phyloP scores from a whole-genome alignment of 495 filamentous ascomycete genomes.

The Aspergillus mulundensis region DNA sequence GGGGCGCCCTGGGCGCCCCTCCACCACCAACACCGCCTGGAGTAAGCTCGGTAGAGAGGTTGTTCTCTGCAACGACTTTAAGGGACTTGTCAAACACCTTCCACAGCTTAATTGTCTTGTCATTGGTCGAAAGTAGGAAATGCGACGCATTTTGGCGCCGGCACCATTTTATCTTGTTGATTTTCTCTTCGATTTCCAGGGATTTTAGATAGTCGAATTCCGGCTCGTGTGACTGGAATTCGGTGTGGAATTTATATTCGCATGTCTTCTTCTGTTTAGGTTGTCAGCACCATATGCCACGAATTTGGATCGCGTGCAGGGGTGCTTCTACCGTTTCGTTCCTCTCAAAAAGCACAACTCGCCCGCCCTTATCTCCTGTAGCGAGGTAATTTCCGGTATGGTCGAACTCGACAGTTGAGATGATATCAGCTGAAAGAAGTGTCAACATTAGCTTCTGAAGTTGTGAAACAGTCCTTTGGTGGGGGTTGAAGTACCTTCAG shows the following conservation, averaged over 20 bases:
- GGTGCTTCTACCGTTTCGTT: conserved; percentile 76
- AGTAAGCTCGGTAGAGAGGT: conserved; percentile 90
- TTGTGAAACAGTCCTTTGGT: neutral
- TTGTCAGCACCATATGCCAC: conserved; percentile 16
- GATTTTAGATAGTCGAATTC: conserved; percentile 99
- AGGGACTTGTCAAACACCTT: conserved; percentile 99
- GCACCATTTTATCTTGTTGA: conserved; percentile 99
- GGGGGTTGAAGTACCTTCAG: conserved; percentile 69
- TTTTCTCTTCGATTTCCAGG: conserved; percentile 99
- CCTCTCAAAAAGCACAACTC: conserved; percentile 94
- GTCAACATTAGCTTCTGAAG: conserved; percentile 6
- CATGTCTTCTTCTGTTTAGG: conserved; percentile 93
- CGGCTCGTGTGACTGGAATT: conserved; percentile 98
- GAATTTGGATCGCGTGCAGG: conserved; percentile 4
- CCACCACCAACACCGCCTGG: conserved; percentile 72
- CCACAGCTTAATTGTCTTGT: conserved; percentile 99
- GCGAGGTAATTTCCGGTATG: conserved; percentile 98
- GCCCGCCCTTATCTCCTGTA: conserved; percentile 94
- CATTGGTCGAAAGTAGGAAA: conserved; percentile 96
- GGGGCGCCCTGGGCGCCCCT: conserved; percentile 67
- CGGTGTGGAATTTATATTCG: conserved; percentile 99
- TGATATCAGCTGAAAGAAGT: conserved; percentile 77
- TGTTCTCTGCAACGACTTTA: conserved; percentile 98
- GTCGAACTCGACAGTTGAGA: conserved; percentile 98
- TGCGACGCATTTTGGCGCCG: conserved; percentile 96